These are phyloP conservation scores for Moesziomyces parantarcticus DNA, from an alignment of 1,284 basidiomycete species.

Conservation along the genomic window DNA sequence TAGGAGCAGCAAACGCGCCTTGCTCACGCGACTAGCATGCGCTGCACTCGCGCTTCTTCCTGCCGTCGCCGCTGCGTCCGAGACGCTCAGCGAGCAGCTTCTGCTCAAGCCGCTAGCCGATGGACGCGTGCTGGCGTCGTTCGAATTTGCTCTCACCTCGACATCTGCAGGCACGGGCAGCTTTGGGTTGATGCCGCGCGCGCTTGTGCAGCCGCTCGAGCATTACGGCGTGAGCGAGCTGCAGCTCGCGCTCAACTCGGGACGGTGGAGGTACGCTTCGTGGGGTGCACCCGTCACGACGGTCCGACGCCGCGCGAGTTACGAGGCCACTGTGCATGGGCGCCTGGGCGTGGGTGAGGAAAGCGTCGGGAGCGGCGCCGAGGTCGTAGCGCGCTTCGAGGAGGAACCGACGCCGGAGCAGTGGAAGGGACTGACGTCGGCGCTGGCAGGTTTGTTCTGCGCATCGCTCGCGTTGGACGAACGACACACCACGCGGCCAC, in stretches of 20 bases:
- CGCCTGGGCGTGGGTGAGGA: constrained; percentile 70
- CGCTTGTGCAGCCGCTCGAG: constrained; percentile 84
- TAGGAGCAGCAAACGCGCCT: background rate
- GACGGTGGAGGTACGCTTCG: constrained; percentile 86
- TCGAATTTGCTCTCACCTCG: constrained; percentile 69
- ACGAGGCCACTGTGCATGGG: background rate
- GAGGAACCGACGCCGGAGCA: constrained; percentile 48
- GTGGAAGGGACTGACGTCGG: constrained; percentile 87
- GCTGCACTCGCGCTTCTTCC: background rate
- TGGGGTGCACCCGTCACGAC: constrained; percentile 71
- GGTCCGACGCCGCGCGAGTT: constrained; percentile 2
- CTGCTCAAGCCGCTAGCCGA: constrained; percentile 80
- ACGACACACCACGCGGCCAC: constrained; percentile 43
- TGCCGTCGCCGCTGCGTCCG: constrained; percentile 4
- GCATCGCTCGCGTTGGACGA: constrained; percentile 77
- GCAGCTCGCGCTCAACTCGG: constrained; percentile 84
- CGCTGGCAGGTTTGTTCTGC: constrained; percentile 91
- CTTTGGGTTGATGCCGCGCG: constrained; percentile 77
- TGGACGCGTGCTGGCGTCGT: constrained; percentile 84
- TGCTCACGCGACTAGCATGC: background rate
- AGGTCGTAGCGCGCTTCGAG: constrained; percentile 79
- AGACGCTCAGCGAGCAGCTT: constrained; percentile 74
- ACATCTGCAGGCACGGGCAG: constrained; percentile 24
- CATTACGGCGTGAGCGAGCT: constrained; percentile 86
- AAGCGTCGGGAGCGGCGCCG: constrained; percentile 82